phyloP scores from a whole-genome alignment of 129 eudicot genomes.

The Lactuca sativa region DNA sequence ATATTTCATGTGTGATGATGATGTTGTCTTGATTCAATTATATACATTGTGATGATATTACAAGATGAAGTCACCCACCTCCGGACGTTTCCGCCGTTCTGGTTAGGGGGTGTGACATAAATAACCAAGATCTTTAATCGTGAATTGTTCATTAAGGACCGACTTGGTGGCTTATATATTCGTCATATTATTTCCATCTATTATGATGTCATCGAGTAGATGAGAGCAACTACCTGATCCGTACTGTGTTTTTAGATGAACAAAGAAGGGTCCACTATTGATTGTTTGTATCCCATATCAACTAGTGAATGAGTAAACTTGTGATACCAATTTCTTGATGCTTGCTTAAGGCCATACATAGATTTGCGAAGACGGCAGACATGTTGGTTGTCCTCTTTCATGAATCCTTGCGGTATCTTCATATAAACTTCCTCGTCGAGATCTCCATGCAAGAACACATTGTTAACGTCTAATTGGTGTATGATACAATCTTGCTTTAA shows the following conservation, averaged over 20 bases:
- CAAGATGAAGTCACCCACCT: too few species aligned
- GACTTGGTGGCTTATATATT: background rate
- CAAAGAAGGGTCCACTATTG: background rate
- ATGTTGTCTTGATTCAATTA: too few species aligned
- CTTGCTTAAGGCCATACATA: background rate
- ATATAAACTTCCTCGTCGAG: too few species aligned
- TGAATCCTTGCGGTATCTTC: too few species aligned
- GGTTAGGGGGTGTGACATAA: background rate
- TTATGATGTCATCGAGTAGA: background rate
- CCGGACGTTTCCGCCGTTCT: too few species aligned
- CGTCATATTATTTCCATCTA: background rate
- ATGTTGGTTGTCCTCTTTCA: too few species aligned
- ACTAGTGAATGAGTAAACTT: background rate
- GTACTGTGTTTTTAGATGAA: background rate
- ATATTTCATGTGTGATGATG: too few species aligned
- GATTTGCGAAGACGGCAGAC: too few species aligned
- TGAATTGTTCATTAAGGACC: background rate
- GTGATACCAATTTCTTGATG: background rate
- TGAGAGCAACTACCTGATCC: background rate
- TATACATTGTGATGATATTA: too few species aligned
- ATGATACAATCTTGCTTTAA: too few species aligned
- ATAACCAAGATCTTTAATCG: conserved; percentile 21
- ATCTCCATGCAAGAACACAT: too few species aligned
- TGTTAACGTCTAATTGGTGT: too few species aligned
- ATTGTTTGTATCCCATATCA: background rate